These are phyloP conservation scores for Parathielavia appendiculata DNA, from an alignment of 495 filamentous ascomycete species.

Conservation along the genomic window DNA sequence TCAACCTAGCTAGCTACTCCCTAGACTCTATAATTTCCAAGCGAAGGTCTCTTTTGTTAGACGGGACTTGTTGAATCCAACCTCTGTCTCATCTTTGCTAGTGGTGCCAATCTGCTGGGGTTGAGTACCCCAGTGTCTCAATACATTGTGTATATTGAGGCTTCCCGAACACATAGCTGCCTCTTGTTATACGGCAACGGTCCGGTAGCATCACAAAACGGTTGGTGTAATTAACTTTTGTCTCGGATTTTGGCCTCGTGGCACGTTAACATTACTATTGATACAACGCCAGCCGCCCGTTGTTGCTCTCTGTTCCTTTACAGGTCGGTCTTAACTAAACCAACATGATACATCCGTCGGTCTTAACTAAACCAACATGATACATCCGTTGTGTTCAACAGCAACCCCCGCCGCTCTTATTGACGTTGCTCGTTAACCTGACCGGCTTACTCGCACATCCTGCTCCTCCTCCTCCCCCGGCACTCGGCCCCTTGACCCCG, in stretches of 20 bases:
- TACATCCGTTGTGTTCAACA: slow-evolving; percentile 10
- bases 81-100: background rate
- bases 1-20: background rate
- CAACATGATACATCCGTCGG: background rate
- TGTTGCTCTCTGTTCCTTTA: background rate
- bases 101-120: background rate
- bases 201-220: no score
- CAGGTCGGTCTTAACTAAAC: background rate
- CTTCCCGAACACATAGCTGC: no score
- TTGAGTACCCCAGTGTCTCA: no score
- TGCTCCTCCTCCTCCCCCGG: slow-evolving; percentile 10
- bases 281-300: background rate
- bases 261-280: background rate
- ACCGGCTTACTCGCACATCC: slow-evolving; percentile 37
- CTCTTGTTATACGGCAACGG: background rate
- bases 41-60: slow-evolving; percentile 9
- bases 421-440: slow-evolving; percentile 29
- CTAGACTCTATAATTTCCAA: background rate
- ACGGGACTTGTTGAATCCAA: background rate
- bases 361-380: background rate
- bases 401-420: slow-evolving; percentile 14
- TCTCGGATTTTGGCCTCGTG: no score
- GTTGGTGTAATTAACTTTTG: no score
- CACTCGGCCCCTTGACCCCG: slow-evolving; percentile 68
- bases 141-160: background rate